Conservation (phyloP, 78 protist species). For the Acrasis kona region DNA sequence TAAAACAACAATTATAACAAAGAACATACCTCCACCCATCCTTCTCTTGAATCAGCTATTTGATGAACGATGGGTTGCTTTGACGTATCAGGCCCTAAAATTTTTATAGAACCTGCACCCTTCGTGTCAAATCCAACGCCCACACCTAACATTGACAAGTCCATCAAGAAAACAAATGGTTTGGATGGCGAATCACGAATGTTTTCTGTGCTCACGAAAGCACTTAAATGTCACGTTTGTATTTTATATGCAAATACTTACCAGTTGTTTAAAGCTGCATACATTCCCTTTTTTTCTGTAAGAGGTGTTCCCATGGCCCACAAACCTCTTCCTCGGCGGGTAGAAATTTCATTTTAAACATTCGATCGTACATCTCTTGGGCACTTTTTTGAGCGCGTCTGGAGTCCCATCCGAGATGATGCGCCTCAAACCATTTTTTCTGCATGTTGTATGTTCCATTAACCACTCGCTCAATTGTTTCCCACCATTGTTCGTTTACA, state of each 20-base stretch:
- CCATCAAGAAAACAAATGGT: conserved; percentile 82
- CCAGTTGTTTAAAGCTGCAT: conserved; percentile 78
- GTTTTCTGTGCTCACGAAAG: conserved; percentile 60
- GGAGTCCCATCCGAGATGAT: conserved; percentile 44
- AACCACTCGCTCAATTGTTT: conserved; percentile 59
- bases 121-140: conserved; percentile 17
- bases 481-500: conserved; percentile 62
- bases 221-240: no score
- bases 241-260: no score
- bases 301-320: conserved; percentile 76
- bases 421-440: conserved; percentile 44
- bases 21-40: not conserved
- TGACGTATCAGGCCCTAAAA: not conserved
- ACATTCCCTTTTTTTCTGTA: conserved; percentile 54
- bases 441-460: conserved; percentile 77
- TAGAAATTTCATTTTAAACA: conserved; percentile 69
- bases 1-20: conserved; percentile 25
- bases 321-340: conserved; percentile 81
- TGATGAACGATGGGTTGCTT: not conserved
- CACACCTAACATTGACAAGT: conserved; percentile 71
- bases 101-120: not conserved
- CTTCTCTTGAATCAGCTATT: conserved; percentile 1
- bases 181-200: conserved; percentile 33
- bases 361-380: conserved; percentile 59
- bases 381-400: conserved; percentile 29